Evolutionary conservation across 257 asterid genomes (phyloP), one percentile per base, ranked within the genome.

Genomic region (Catharanthus roseus): DNA sequence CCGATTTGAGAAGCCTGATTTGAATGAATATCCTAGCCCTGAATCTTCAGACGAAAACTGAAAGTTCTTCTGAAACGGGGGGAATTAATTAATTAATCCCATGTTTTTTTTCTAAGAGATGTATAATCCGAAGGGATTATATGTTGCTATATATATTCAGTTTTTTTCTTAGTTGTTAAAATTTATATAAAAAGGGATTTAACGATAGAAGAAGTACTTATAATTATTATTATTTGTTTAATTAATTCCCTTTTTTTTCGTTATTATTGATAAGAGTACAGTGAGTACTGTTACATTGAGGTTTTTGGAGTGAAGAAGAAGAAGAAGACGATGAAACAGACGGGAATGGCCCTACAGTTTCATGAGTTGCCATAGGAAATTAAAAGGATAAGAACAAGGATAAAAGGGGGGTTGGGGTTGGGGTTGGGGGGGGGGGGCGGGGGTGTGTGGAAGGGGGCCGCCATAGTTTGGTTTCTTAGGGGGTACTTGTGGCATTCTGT

Each of bases 1-100:
- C n/a, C 90, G 86, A 71, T 80, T 64, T 23, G 82, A 74, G 78
- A 87, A 84, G 71, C 93, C 96, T 55, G 96, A 90, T 72, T 84
- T 90, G 93, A 90, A 90, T 26, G 89, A 90, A 85, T 90, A 86
- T 62, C 97, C 97, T 0, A 88, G 86, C 68, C 95, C 93, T 0
- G 96, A 87, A 71, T 70, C 72, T 34, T 83, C 86, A 58, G 97
- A 85, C 23, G 96, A 86, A 3, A 77, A 80, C 44, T 87, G 53
- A 51, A 29, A 42, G n/a, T n/a, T n/a, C n/a, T n/a, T n/a, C n/a
- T n/a, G n/a, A n/a, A 31, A 18, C 4, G 11, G 29, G 29, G 2
- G 34, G 1, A 16, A 38, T 50, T 54, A n/a, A n/a, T n/a, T n/a
- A n/a, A n/a, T n/a, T n/a, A n/a, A 38, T 38, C 55, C 42, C 28